Evolutionary conservation across 2,329 filamentous ascomycete species (phyloP), one percentile per base, ranked within the genome.

Genomic region (Simplicillium aogashimaense): DNA sequence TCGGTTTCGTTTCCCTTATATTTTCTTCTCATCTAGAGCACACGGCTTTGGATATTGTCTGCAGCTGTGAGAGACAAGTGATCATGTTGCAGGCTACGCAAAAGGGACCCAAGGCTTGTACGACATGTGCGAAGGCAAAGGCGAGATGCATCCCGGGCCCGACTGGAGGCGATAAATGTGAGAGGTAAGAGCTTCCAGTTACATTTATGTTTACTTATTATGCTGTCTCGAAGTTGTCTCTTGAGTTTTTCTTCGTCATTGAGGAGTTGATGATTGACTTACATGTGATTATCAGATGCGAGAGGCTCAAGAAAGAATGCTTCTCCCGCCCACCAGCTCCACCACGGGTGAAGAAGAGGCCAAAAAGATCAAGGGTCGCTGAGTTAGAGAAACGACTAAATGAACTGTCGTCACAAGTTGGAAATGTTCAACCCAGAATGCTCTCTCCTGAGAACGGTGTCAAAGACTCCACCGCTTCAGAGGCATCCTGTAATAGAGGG

Each of bases 111-210:
- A 65, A 66, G 47, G 69, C 69, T 34, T 73, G 69, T 48, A 59
- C 58, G 2, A 70, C 67, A 2, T 73, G 69, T 48, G 69, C 69
- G 43, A 69, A 65, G 47, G 69, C 69, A n/a, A 73, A 73, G 50
- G 63, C 67, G 25, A 59, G 69, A 48, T 73, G 69, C 35, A 64
- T 70, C 18, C 57, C 65, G 0, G 64, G 68, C 3, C 61, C 63
- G 9, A 51, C 54, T 12, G 20, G 20, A 9, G 58, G 53, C 6
- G 55, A 58, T 40, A 66, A 67, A 40, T 73, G 69, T 46, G 69
- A 73, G 45, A 63, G 69, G 68, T 72, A 47, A 50, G 60, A 6
- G 42, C n/a, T 20, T 32, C 6, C 29, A 35, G 34, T 37, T 37
- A 34, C 31, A 33, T 31, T 35, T 31, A 5, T 32, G 20, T 32